Base-by-base conservation (phyloP, 1,284 basidiomycete species). In the Ceratobasidium sp. region DNA sequence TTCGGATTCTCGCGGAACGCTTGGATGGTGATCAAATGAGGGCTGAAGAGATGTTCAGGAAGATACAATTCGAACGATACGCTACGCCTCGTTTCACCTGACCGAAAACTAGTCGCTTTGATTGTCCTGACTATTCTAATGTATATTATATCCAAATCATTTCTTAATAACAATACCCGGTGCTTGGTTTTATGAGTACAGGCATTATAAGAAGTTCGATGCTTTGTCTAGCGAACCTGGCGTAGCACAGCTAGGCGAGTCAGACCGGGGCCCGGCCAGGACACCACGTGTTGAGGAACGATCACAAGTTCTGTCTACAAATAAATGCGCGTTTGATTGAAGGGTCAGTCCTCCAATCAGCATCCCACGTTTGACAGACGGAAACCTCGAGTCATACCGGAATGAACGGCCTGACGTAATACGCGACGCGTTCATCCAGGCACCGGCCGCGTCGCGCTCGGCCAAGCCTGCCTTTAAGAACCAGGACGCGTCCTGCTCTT, bases 51-150 rank as follows among this genome's bases (percentile, higher is more conserved):
- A 74, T 78, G 57, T 82, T 83, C 73, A 79, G 81, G 62, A 76
- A 77, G 48, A 78, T 83, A 10, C 79, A 79, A 50, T 80, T 79
- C 48, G 82, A 80, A 3, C 79, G 84, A 10, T 84, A 83, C 74
- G 83, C 83, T 1, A 83, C 83, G 2, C 36, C 36, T 39, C 36
- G 36, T 5, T 39, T 39, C 14, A 39, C 36, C 6, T 39, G n/a
- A n/a, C n/a, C n/a, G n/a, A n/a, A n/a, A n/a, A n/a, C n/a, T n/a
- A n/a, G n/a, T n/a, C n/a, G n/a, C n/a, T n/a, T n/a, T n/a, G n/a
- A n/a, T n/a, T n/a, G n/a, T n/a, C n/a, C n/a, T n/a, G n/a, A n/a
- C n/a, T n/a, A n/a, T n/a, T n/a, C n/a, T n/a, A n/a, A n/a, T n/a
- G n/a, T n/a, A n/a, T n/a, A n/a, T n/a, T n/a, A n/a, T n/a, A n/a